Conservation (phyloP, 495 filamentous ascomycete species). For the Tuber brumale region DNA sequence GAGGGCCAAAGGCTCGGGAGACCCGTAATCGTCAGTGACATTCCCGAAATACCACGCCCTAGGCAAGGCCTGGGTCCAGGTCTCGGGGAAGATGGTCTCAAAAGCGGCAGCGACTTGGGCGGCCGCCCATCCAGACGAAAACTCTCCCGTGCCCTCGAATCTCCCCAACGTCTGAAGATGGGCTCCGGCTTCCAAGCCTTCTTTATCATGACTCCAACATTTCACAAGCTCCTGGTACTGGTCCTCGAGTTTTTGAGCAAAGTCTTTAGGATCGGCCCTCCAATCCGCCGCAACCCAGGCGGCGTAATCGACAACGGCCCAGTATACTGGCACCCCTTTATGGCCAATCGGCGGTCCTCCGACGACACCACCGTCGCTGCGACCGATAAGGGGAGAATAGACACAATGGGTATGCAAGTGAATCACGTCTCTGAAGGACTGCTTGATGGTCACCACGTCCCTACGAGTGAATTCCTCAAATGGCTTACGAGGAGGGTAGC, state of each 20-base stretch:
- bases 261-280: background rate
- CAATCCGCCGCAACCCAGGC: background rate
- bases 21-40: background rate
- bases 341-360: background rate
- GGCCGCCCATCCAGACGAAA: background rate
- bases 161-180: background rate
- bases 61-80: background rate
- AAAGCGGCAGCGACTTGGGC: background rate
- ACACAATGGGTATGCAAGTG: background rate
- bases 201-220: background rate
- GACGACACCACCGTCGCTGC: background rate
- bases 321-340: background rate
- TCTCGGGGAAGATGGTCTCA: background rate
- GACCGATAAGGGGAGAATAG: background rate
- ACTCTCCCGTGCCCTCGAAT: background rate
- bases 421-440: background rate
- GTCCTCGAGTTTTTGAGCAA: background rate
- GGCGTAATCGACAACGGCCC: background rate
- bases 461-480: constrained; percentile 1
- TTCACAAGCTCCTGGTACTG: background rate
- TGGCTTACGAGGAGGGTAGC: background rate
- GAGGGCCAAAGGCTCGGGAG: background rate
- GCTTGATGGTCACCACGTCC: background rate
- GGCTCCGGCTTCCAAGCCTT: background rate
- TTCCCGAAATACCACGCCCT: background rate